These are phyloP conservation scores for Lecanicillium sp. DNA, from an alignment of 2,329 filamentous ascomycete species.

Conservation along the genomic window DNA sequence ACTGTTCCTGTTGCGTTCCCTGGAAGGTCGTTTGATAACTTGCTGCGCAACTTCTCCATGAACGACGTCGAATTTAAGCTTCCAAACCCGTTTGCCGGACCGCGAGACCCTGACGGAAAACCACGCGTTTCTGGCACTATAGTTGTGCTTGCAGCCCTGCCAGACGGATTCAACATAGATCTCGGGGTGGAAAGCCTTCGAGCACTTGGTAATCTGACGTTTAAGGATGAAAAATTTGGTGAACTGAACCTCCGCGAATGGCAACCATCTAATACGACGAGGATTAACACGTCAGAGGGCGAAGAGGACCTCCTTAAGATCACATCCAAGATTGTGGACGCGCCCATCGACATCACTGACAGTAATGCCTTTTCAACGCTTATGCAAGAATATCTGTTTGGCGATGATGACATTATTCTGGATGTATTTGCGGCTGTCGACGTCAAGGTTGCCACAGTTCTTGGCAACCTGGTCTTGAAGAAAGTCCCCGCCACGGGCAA, in stretches of 20 bases:
- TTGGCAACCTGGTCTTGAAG: slow-evolving; percentile 74
- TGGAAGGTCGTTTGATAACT: slow-evolving; percentile 68
- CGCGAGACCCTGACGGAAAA: slow-evolving; percentile 60
- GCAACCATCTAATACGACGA: slow-evolving; percentile 78
- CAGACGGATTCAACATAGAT: slow-evolving; percentile 79
- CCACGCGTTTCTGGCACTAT: slow-evolving; percentile 80
- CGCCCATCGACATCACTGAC: slow-evolving; percentile 76
- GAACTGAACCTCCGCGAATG: slow-evolving; percentile 71
- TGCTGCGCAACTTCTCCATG: slow-evolving; percentile 83
- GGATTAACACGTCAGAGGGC: slow-evolving; percentile 41
- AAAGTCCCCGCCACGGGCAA: slow-evolving; percentile 78
- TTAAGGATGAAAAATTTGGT: slow-evolving; percentile 70
- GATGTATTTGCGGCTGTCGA: slow-evolving; percentile 74
- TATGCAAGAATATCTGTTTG: slow-evolving; percentile 73
- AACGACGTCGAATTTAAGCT: slow-evolving; percentile 79
- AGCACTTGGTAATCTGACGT: slow-evolving; percentile 73
- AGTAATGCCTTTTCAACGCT: slow-evolving; percentile 70
- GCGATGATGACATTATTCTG: slow-evolving; percentile 59
- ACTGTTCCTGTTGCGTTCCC: slow-evolving; percentile 80
- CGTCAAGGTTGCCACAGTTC: slow-evolving; percentile 69
- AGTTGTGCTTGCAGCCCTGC: slow-evolving; percentile 68
- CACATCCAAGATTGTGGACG: slow-evolving; percentile 66
- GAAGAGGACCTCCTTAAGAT: slow-evolving; percentile 61
- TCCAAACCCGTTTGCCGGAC: slow-evolving; percentile 71
- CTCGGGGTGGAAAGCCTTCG: slow-evolving; percentile 70